phyloP scores from a whole-genome alignment of 768 basidiomycete genomes.

The Cytidiella melzeri region DNA sequence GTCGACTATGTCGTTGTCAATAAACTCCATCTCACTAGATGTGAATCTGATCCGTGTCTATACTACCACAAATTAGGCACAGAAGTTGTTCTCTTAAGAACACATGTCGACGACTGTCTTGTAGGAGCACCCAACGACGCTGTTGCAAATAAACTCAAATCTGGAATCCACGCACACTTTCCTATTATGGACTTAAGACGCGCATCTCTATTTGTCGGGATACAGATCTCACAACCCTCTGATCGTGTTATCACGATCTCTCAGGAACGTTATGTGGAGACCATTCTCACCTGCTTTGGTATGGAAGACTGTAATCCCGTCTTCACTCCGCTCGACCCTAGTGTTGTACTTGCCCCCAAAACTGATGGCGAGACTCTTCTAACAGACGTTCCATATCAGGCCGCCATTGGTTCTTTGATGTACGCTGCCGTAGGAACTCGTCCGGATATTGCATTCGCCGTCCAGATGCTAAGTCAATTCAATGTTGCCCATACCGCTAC shows the following conservation, averaged over 20 bases:
- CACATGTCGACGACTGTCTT: no score
- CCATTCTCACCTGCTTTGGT: no score
- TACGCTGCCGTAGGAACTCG: no score
- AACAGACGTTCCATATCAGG: conserved; percentile 12
- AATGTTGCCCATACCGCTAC: conserved; percentile 14
- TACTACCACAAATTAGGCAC: no score
- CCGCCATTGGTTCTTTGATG: no score
- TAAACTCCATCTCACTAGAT: no score
- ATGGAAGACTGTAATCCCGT: no score
- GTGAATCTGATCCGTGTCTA: no score
- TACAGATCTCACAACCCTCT: conserved; percentile 23
- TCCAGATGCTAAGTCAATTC: conserved; percentile 22
- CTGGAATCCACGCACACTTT: conserved; percentile 16
- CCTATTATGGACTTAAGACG: conserved; percentile 16
- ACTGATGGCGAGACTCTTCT: neutral
- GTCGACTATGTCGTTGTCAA: conserved; percentile 17
- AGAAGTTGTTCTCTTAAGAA: conserved; percentile 14
- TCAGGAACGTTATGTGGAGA: no score
- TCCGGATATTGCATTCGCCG: no score
- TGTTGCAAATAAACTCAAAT: conserved; percentile 11
- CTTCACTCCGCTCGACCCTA: conserved; percentile 28
- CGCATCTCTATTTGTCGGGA: conserved; percentile 26
- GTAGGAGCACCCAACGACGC: no score
- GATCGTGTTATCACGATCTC: conserved; percentile 10
- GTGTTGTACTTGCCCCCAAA: conserved; percentile 17